phyloP scores from a whole-genome alignment of 495 filamentous ascomycete genomes.

The Penicillium crystallinum region DNA sequence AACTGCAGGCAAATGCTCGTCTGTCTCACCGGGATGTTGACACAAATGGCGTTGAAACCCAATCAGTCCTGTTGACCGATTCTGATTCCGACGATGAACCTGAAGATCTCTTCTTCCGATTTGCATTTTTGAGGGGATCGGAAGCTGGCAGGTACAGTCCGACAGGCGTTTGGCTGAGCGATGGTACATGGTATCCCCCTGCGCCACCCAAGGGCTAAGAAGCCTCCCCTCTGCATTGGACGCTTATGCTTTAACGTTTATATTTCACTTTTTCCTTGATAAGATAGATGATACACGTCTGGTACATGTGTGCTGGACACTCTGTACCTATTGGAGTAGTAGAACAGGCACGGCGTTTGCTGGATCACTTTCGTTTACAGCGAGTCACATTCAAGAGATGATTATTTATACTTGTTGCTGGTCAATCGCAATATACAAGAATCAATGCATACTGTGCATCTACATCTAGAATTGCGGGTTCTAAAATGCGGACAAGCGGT shows the following conservation, averaged over 20 bases:
- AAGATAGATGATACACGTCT: slow-evolving; percentile 12
- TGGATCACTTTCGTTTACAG: slow-evolving; percentile 6
- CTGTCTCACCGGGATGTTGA: slow-evolving; percentile 16
- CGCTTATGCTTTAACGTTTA: neutral
- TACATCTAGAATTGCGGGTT: too few species aligned
- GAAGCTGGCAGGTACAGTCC: slow-evolving; percentile 69
- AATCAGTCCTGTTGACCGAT: slow-evolving; percentile 28
- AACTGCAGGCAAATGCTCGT: slow-evolving; percentile 23
- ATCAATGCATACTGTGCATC: too few species aligned
- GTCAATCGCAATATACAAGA: neutral
- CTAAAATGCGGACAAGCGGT: too few species aligned
- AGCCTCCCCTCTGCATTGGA: neutral
- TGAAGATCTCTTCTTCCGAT: slow-evolving; percentile 73
- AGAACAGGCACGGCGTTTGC: slow-evolving; percentile 3
- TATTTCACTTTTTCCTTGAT: neutral
- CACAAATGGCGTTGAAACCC: slow-evolving; percentile 2
- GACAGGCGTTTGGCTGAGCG: slow-evolving; percentile 68
- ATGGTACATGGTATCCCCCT: slow-evolving; percentile 62
- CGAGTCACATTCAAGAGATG: slow-evolving; percentile 8
- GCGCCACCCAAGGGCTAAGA: slow-evolving; percentile 24
- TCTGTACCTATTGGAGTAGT: slow-evolving; percentile 7
- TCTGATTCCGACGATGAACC: slow-evolving; percentile 36
- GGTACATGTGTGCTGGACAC: slow-evolving; percentile 18
- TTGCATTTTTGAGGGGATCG: slow-evolving; percentile 71
- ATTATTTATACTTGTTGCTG: neutral